Evolutionary conservation across 176 grass and related monocot species (phyloP).

Genomic region (Carex kokanica): DNA sequence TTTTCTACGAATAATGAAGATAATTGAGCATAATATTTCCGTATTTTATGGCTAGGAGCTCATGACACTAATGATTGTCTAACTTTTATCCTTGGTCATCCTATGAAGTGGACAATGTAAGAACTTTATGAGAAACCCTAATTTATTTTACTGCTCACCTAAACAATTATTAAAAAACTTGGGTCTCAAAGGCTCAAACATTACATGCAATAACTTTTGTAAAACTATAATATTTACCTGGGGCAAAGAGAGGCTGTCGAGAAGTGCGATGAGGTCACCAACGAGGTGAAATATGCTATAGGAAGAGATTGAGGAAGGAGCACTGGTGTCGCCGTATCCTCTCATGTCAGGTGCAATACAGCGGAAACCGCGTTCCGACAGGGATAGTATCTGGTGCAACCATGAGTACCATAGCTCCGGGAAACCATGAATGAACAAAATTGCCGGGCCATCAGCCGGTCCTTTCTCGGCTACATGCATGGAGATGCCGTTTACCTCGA

Average conservation of each 20-base stretch:
- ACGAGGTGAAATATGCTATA: constrained; percentile 77
- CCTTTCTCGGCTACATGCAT: constrained; percentile 63
- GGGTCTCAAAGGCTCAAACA: too few relatives aligned
- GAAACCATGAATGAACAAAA: constrained; percentile 80
- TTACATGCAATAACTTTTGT: too few relatives aligned
- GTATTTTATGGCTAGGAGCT: background rate
- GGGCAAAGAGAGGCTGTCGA: constrained; percentile 46
- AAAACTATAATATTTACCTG: constrained; percentile 32
- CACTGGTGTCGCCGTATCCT: constrained; percentile 66
- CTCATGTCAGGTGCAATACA: too few relatives aligned
- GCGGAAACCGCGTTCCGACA: constrained; percentile 60
- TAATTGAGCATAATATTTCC: too few relatives aligned
- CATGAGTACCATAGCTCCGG: constrained; percentile 90
- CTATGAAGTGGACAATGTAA: too few relatives aligned
- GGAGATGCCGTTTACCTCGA: constrained; percentile 61
- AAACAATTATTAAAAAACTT: too few relatives aligned
- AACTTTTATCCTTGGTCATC: too few relatives aligned
- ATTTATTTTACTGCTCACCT: too few relatives aligned
- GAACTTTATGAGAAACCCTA: too few relatives aligned
- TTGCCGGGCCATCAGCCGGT: constrained; percentile 5
- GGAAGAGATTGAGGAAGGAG: constrained; percentile 37
- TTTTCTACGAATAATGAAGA: background rate
- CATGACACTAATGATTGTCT: too few relatives aligned
- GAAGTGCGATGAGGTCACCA: constrained; percentile 71
- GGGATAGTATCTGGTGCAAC: constrained; percentile 56